Evolutionary conservation across 2,329 filamentous ascomycete genomes (phyloP).

Genomic region (Stagonosporopsis vannaccii): DNA sequence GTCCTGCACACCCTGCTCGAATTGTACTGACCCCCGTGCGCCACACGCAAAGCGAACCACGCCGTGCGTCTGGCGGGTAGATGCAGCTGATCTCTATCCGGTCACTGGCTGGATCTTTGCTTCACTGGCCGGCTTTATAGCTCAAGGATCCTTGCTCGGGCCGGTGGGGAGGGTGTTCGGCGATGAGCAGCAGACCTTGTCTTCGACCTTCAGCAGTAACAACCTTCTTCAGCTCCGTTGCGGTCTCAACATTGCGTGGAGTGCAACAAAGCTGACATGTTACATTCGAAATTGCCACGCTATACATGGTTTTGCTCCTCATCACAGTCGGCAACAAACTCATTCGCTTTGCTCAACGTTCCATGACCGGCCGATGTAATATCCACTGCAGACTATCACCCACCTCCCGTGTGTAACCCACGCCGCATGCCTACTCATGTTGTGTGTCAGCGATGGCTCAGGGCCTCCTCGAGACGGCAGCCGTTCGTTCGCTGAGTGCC

Average conservation of each 20-base stretch:
- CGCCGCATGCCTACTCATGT: slow-evolving; percentile 37
- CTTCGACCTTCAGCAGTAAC: slow-evolving; percentile 22
- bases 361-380: slow-evolving; percentile 28
- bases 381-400: slow-evolving; percentile 26
- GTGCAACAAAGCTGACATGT: neutral
- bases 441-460: slow-evolving; percentile 36
- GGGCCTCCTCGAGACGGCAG: slow-evolving; percentile 24
- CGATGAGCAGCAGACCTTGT: slow-evolving; percentile 29
- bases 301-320: neutral
- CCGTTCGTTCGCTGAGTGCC: slow-evolving; percentile 35
- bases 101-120: slow-evolving; percentile 33
- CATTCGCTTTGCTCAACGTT: slow-evolving; percentile 8
- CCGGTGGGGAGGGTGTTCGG: slow-evolving; percentile 37
- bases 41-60: slow-evolving; percentile 35
- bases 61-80: slow-evolving; percentile 35
- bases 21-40: slow-evolving; percentile 41
- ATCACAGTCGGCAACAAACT: neutral
- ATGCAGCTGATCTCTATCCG: slow-evolving; percentile 34
- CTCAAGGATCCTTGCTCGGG: slow-evolving; percentile 25
- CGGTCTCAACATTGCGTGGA: neutral
- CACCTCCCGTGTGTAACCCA: slow-evolving; percentile 36
- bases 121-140: slow-evolving; percentile 26
- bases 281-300: slow-evolving; percentile 7
- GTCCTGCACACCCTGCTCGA: slow-evolving; percentile 42
- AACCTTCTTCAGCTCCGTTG: slow-evolving; percentile 23